phyloP scores from a whole-genome alignment of 2,329 filamentous ascomycete genomes.

The Truncatella angustata region DNA sequence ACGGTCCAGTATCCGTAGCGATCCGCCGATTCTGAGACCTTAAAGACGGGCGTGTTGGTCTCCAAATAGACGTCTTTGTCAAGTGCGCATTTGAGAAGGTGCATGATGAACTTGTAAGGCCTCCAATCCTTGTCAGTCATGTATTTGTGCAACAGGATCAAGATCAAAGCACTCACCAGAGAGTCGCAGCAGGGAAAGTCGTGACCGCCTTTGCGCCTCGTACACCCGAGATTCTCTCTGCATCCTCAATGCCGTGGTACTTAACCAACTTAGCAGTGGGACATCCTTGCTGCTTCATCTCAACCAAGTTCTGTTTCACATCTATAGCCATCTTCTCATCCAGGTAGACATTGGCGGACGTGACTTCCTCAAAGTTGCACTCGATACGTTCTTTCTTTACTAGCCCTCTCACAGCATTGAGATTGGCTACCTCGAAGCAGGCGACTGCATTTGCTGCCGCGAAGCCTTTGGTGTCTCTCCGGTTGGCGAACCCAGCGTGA shows the following conservation, averaged over 20 bases:
- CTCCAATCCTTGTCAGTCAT: background rate
- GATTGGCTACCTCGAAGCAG: slow-evolving; percentile 7
- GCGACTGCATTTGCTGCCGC: slow-evolving; percentile 10
- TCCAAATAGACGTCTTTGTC: slow-evolving; percentile 9
- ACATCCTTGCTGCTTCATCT: background rate
- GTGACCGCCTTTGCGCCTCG: slow-evolving; percentile 8
- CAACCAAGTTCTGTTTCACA: background rate
- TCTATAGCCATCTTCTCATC: slow-evolving; percentile 4
- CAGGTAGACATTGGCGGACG: slow-evolving; percentile 8
- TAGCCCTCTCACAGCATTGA: slow-evolving; percentile 4
- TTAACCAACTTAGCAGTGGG: background rate
- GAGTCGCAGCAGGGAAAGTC: slow-evolving; percentile 4
- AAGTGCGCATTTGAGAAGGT: slow-evolving; percentile 1
- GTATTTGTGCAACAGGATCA: background rate
- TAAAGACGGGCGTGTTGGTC: slow-evolving; percentile 9
- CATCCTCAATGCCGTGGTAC: slow-evolving; percentile 1
- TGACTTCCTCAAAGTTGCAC: slow-evolving; percentile 12
- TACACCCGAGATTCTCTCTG: slow-evolving; percentile 9
- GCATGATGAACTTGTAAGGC: slow-evolving; percentile 10
- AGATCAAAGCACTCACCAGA: slow-evolving; percentile 1
- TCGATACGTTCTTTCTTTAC: slow-evolving; percentile 1
- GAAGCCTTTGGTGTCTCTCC: background rate
- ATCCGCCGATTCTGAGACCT: background rate
- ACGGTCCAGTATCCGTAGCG: background rate
- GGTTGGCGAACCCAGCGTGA: background rate